phyloP scores from a whole-genome alignment of 768 basidiomycete genomes.

The Omphalotus guepiniiformis region DNA sequence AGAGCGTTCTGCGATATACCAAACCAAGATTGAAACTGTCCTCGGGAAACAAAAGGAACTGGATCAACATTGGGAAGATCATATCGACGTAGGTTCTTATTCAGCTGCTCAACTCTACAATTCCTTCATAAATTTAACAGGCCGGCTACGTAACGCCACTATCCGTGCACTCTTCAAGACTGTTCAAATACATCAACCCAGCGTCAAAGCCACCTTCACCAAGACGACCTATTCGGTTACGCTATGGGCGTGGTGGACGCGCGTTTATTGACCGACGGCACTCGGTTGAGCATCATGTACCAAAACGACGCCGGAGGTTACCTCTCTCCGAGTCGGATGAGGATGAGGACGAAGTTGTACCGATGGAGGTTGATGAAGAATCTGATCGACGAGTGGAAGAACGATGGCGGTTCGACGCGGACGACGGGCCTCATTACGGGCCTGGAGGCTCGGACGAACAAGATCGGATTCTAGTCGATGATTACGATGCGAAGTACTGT shows the following conservation, averaged over 20 bases:
- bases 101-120: neutral
- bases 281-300: conserved; percentile 9
- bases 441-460: conserved; percentile 64
- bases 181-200: conserved; percentile 56
- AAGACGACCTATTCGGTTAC: conserved; percentile 57
- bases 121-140: conserved; percentile 29
- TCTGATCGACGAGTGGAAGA: conserved; percentile 40
- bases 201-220: conserved; percentile 26
- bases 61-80: conserved; percentile 85
- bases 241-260: conserved; percentile 81
- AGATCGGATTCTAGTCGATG: conserved; percentile 66
- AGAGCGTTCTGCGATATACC: conserved; percentile 60
- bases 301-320: conserved; percentile 39
- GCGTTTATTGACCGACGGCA: conserved; percentile 69
- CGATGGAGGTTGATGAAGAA: conserved; percentile 35
- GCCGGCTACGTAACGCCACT: conserved; percentile 67
- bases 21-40: conserved; percentile 57
- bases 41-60: conserved; percentile 61
- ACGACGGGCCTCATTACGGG: conserved; percentile 53
- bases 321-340: conserved; percentile 25
- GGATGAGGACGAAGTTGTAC: conserved; percentile 27
- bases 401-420: conserved; percentile 66
- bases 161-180: conserved; percentile 52
- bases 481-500: conserved; percentile 53
- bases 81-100: conserved; percentile 59